Base-by-base conservation (phyloP, 768 basidiomycete species). In the Mycena kentingensis region DNA sequence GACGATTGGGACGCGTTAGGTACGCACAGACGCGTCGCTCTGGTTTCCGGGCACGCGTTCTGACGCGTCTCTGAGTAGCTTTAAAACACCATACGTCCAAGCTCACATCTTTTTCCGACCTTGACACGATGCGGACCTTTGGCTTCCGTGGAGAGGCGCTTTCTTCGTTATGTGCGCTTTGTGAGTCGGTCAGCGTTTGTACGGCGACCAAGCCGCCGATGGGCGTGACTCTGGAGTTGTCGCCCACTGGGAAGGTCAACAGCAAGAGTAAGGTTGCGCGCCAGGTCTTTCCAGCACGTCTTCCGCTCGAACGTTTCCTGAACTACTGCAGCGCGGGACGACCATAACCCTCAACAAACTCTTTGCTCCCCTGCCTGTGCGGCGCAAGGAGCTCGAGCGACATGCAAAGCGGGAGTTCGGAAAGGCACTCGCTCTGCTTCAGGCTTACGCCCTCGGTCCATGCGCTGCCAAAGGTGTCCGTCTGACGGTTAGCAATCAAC, bases 61-160 rank as follows among this genome's bases (percentile, higher is more conserved):
- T 53, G 22, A 56, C 55, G 24, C 13, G 15, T 36, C 52, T 46
- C 29, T 5, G 18, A 8, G 21, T 51, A 95, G 95, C 84, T 1
- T 72, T 95, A 52, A 98, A 97, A 66, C 90, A 97, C 62, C 84
- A 93, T 65, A 99, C 96, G 0, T 98, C 96, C 5, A 99, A 99
- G 68, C 75, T 99, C 0, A 69, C 82, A 3, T 80, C 84, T 0
- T 93, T 87, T 63, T 70, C 80, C 3, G 90, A 93, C 64, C 80
- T 98, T 3, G 73, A 81, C 2, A 72, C 77, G 0, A 82, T 98
- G 10, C 70, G 72, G 5, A 93, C 93, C 0, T 97, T 98, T 67
- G 96, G 96, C 0, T 99, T 98, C 65, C 82, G 97, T 31, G 97
- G 97, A 15, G 97, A 99, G 71, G 97, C 97, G 0, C 75, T 99